Percentiles rank a stretch among this genome's conserved stretches.
These are phyloP conservation scores for Corrigiola litoralis DNA, from an alignment of 179 eudicot species.

Conservation along the genomic window DNA sequence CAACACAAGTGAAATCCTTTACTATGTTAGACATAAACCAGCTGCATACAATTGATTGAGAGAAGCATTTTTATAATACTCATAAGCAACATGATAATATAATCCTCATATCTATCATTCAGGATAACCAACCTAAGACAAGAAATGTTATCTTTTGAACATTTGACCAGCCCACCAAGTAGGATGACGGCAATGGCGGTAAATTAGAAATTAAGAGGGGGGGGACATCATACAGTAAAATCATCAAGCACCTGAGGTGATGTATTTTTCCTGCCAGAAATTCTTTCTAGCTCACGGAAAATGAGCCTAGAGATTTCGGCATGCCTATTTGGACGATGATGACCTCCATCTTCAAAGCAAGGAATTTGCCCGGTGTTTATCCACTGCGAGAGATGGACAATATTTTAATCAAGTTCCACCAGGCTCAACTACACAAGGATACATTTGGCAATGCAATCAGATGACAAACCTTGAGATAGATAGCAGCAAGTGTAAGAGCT, in stretches of 20 bases:
- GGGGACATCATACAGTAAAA: background rate
- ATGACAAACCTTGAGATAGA: slow-evolving; percentile 75
- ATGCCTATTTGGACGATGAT: slow-evolving; percentile 90
- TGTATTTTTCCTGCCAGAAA: slow-evolving; percentile 56
- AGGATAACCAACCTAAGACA: background rate
- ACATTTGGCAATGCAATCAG: background rate
- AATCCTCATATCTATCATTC: no score
- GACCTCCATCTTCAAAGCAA: slow-evolving; percentile 97
- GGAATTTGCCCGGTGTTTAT: slow-evolving; percentile 95
- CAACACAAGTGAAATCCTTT: no score
- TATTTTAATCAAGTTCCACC: background rate
- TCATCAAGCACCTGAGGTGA: slow-evolving; percentile 57
- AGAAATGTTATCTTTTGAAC: background rate
- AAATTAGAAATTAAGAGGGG: no score
- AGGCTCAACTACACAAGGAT: background rate
- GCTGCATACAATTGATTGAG: no score
- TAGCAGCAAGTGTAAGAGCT: slow-evolving; percentile 75
- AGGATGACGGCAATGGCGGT: background rate
- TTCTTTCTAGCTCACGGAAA: slow-evolving; percentile 82
- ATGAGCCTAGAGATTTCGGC: slow-evolving; percentile 97
- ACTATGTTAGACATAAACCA: no score
- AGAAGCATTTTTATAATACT: no score
- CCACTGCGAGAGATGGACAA: slow-evolving; percentile 56
- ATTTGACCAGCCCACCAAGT: background rate
- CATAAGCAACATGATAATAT: no score